Percentiles rank a stretch among this genome's conserved stretches.
These are phyloP conservation scores for Tarenaya hassleriana DNA, from an alignment of 345 rosid genomes.

Conservation along the genomic window DNA sequence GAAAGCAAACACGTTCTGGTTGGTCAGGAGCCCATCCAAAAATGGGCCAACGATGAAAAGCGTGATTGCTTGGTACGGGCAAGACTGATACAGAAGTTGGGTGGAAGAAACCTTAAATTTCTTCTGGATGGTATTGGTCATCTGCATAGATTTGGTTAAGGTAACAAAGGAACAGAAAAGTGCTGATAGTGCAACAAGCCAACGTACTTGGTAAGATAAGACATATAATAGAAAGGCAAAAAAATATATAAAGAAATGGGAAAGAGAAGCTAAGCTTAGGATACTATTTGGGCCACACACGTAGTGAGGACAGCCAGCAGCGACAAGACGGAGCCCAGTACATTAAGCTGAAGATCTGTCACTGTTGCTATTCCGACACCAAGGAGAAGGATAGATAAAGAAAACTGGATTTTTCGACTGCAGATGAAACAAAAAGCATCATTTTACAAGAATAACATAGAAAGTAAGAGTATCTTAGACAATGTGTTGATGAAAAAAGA, in stretches of 20 bases:
- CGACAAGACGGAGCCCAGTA: constrained; percentile 86
- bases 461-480: constrained; percentile 5
- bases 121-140: constrained; percentile 99
- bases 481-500: constrained; percentile 12
- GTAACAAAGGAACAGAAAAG: constrained; percentile 2
- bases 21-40: constrained; percentile 92
- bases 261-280: constrained; percentile 37
- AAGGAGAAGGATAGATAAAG: constrained; percentile 12
- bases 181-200: too few species aligned
- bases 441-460: not conserved
- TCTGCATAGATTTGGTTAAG: constrained; percentile 66
- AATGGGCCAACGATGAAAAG: constrained; percentile 88
- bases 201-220: constrained; percentile 12
- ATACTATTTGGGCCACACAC: constrained; percentile 98
- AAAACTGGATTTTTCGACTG: constrained; percentile 22
- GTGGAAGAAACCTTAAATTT: constrained; percentile 98
- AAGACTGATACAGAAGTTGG: constrained; percentile 96
- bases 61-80: constrained; percentile 95
- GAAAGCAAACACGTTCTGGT: constrained; percentile 90
- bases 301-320: constrained; percentile 92
- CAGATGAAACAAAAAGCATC: constrained; percentile 12
- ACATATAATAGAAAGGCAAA: constrained; percentile 6
- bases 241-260: constrained; percentile 11
- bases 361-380: constrained; percentile 96
- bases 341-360: constrained; percentile 97